Evolutionary conservation across 75 land plant species (phyloP), one percentile per base, ranked within the genome.

Genomic region (Cupressus sempervirens): DNA sequence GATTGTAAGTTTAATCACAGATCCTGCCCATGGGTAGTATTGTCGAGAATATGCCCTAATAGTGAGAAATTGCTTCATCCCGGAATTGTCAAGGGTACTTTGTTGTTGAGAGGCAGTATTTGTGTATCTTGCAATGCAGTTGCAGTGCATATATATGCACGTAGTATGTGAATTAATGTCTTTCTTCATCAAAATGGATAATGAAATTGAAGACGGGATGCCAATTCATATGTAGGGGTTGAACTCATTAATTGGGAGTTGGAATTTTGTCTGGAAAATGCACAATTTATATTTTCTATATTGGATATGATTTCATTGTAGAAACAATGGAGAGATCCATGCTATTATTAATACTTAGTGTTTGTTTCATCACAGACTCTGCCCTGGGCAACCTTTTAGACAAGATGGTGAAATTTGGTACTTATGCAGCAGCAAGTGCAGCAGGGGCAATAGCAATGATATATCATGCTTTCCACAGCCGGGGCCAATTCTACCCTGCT

Each of bases 401-500:
- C 13, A 53, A 87, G 87, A 91, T 90, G 98, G 96, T 98, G 89
- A 93, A 84, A 91, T 86, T 98, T 43, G 91, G 91, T 62, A 92
- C 97, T 12, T 98, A 98, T 80, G 98, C 97, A 45, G 93, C 88
- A 32, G 86, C 94, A 14, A 98, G 99, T 83, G 91, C 94, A 2
- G 75, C 88, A 36, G 94, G 94, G 0, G 89, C 97, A 7, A 46
- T 91, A 54, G 92, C 91, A 7, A 90, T 95, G 32, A 87, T 96
- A 12, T 92, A 93, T 86, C 96, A 98, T 92, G 99, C 98, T 6
- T 98, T 98, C 74, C 83, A 84, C 82, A 96, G 97, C 82, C 90
- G 99, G 86, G 92, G 90, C 30, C 99, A 98, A 90, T 98, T 96
- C 85, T 98, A 96, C 82, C 99, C 99, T 0, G 97, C 99, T 40